Conservation (phyloP, 345 rosid species). For the Limnanthes douglasii region DNA sequence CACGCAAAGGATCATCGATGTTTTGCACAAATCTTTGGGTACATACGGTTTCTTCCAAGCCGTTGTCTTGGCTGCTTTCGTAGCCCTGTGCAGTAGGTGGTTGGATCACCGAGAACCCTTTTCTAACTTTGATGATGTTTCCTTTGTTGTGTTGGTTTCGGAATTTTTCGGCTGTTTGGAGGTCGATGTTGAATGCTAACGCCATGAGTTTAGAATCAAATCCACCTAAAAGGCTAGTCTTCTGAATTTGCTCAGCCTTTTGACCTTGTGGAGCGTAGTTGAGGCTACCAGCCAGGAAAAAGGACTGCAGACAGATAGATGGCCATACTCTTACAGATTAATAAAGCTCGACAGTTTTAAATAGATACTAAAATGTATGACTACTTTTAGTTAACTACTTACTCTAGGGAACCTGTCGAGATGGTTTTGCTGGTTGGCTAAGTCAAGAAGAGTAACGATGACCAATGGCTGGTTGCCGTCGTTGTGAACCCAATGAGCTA, state of each 20-base stretch:
- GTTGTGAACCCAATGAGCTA: slow-evolving; percentile 39
- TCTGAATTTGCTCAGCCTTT: slow-evolving; percentile 8
- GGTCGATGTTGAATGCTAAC: slow-evolving; percentile 28
- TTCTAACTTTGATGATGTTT: slow-evolving; percentile 33
- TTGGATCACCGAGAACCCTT: slow-evolving; percentile 18
- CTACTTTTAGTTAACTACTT: slow-evolving; percentile 1
- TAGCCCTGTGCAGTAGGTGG: slow-evolving; percentile 18
- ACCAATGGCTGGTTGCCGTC: slow-evolving; percentile 34
- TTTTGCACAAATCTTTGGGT: slow-evolving; percentile 21
- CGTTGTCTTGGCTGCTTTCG: slow-evolving; percentile 13
- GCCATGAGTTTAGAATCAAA: slow-evolving; percentile 24
- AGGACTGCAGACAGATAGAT: slow-evolving; percentile 3
- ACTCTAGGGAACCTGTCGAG: slow-evolving; percentile 45
- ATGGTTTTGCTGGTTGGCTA: slow-evolving; percentile 29
- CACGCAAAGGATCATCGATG: slow-evolving; percentile 26
- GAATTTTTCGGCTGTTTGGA: slow-evolving; percentile 19
- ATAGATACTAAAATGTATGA: not conserved
- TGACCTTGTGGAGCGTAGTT: slow-evolving; percentile 27
- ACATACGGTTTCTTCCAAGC: slow-evolving; percentile 50
- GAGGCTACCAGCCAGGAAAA: slow-evolving; percentile 39
- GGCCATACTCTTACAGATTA: not conserved
- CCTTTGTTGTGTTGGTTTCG: slow-evolving; percentile 32
- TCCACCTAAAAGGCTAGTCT: slow-evolving; percentile 32
- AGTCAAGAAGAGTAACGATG: slow-evolving; percentile 19
- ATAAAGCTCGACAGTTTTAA: not conserved